phyloP scores from a whole-genome alignment of 306 rosid species.

The Cyclanthera cordifolia region DNA sequence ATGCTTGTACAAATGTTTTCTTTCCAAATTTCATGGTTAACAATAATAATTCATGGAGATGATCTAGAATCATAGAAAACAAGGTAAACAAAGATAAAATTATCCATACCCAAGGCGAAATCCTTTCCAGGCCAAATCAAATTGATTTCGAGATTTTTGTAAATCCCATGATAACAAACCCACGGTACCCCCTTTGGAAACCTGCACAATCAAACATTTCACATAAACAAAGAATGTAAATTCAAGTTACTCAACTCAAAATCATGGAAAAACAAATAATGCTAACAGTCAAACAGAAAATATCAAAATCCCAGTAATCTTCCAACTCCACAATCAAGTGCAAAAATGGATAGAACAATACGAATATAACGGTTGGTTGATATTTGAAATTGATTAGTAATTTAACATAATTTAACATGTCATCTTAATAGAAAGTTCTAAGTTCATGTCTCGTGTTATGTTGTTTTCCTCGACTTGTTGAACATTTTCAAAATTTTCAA shows the following conservation, averaged over 20 bases:
- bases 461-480: no score
- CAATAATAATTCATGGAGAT: neutral
- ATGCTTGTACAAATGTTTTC: neutral
- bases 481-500: no score
- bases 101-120: slow-evolving; percentile 43
- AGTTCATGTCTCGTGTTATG: no score
- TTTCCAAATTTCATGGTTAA: no score
- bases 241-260: neutral
- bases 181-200: slow-evolving; percentile 71
- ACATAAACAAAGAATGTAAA: neutral
- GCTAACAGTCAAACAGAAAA: neutral
- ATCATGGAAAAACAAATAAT: no score
- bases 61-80: neutral
- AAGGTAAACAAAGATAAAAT: neutral
- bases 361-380: no score
- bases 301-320: neutral
- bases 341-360: no score
- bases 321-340: neutral
- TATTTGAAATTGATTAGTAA: no score
- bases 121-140: slow-evolving; percentile 87
- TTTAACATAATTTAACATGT: no score
- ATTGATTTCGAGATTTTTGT: slow-evolving; percentile 51
- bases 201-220: slow-evolving; percentile 29
- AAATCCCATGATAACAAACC: slow-evolving; percentile 60
- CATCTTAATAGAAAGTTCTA: no score